These are phyloP conservation scores for Penicillium paxilli DNA, from an alignment of 495 filamentous ascomycete genomes.

Conservation along the genomic window DNA sequence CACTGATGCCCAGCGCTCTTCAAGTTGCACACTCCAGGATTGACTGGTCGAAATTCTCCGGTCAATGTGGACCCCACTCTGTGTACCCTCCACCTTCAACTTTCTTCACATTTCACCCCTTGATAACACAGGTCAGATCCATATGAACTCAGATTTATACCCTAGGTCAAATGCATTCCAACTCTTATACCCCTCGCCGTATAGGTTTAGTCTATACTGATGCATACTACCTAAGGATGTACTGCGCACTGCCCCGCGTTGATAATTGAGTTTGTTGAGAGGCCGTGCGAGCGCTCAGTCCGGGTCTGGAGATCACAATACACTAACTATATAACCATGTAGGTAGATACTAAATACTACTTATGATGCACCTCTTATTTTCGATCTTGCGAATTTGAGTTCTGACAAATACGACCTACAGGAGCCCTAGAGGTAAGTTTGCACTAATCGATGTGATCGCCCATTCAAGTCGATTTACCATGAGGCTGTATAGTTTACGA, in stretches of 20 bases:
- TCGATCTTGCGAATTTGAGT: not conserved
- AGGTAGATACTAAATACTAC: not conserved
- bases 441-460: not conserved
- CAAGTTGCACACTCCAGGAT: no score
- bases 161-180: no score
- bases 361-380: no score
- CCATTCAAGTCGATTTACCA: no score
- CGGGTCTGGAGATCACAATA: not conserved
- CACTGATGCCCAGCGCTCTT: no score
- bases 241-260: not conserved
- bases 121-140: not conserved
- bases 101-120: no score
- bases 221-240: not conserved
- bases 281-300: conserved; percentile 1
- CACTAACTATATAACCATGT: not conserved
- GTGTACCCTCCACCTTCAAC: not conserved
- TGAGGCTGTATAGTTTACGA: no score
- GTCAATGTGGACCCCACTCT: not conserved
- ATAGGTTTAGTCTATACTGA: not conserved
- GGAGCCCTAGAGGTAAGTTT: not conserved
- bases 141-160: not conserved
- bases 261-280: not conserved
- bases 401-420: no score
- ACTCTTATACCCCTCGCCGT: no score
- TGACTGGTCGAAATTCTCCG: not conserved